Evolutionary conservation across 2,329 filamentous ascomycete species (phyloP), one percentile per base, ranked within the genome.

Genomic region (Phaeomoniella chlamydospora): DNA sequence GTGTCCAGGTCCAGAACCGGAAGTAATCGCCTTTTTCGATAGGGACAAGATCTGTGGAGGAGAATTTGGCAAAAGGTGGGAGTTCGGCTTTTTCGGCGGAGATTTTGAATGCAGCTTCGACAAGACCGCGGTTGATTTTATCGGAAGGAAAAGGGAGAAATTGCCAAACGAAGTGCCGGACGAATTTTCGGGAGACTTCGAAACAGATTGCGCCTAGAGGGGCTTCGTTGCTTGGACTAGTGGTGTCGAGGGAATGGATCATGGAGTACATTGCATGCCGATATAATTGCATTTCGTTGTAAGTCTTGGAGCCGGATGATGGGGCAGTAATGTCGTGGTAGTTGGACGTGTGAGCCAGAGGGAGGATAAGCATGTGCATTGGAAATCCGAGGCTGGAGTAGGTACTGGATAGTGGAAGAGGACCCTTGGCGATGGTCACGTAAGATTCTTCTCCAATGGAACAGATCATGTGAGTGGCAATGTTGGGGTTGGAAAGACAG

Each of bases 111-210:
- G 79, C 88, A 0, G 82, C 84, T 54, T 94, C 85, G 0, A 93
- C 82, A 1, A 93, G 65, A 0, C 82, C 81, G 33, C 75, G 74
- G 14, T 60, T 62, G 35, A 94, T 70, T 31, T 84, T 62, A 6
- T 80, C 68, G 0, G 70, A 64, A 0, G 80, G 72, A 1, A 92
- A 65, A 1, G 90, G 85, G 18, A 96, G 62, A 46, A 92, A 80
- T 57, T 98, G 92, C 90, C 87, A 94, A 51, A 96, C 88, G 1
- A 79, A 70, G 53, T 98, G 90, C 38, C 96, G 77, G 37, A 90
- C 85, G 35, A 72, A 72, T 3, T 67, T 68, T 35, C 86, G 78
- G 52, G 78, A 88, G 48, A 98, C 87, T 59, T 96, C 90, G 76
- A 85, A 98, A 0, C 85, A 90, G 1, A 96, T 80, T 2, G 77